Evolutionary conservation across 495 filamentous ascomycete genomes (phyloP), one percentile per base, ranked within the genome.

Genomic region (Astrothelium subdiscretum): DNA sequence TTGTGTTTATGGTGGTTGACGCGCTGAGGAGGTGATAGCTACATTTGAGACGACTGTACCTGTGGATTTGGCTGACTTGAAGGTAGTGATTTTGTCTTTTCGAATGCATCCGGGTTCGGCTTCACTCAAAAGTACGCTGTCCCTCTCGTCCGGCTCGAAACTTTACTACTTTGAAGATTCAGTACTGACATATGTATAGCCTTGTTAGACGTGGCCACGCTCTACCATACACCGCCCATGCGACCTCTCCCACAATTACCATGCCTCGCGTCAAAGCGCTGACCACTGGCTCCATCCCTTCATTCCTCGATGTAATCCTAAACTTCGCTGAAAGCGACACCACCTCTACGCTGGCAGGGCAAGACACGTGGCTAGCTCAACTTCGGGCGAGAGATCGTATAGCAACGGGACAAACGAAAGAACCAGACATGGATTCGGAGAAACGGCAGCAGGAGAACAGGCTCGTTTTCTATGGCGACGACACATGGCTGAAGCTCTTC

Each of bases 181-280:
- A n/a, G 63, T 59, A 10, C 52, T 59, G 31, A 32, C 31, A 24
- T 51, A 82, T 68, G 65, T 83, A 24, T 67, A 98, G 94, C 66
- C 76, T 98, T 61, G 96, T 99, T 67, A 81, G 83, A 65, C 76
- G 80, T 69, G 95, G 94, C 38, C 79, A 80, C 60, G 94, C 94
- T 5, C 77, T 97, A 29, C 94, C 94, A 26, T 99, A 95, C 69
- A 97, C 94, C 18, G 92, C 92, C 29, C 88, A 96, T 81, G 94
- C 94, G n/a, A 87, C 87, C 10, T 89, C 95, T 44, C 94, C 94
- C 11, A 99, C 94, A 18, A 92, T 99, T 65, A 99, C 94, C 26
- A 96, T 99, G 95, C 94, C 94, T 60, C 85, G 94, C 31, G 82
- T 99, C 66, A 99, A 99, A 75, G 92, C 95, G 22, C 91, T 99